Base-by-base conservation (phyloP, 2,329 filamentous ascomycete genomes). In the Penicillium italicum region DNA sequence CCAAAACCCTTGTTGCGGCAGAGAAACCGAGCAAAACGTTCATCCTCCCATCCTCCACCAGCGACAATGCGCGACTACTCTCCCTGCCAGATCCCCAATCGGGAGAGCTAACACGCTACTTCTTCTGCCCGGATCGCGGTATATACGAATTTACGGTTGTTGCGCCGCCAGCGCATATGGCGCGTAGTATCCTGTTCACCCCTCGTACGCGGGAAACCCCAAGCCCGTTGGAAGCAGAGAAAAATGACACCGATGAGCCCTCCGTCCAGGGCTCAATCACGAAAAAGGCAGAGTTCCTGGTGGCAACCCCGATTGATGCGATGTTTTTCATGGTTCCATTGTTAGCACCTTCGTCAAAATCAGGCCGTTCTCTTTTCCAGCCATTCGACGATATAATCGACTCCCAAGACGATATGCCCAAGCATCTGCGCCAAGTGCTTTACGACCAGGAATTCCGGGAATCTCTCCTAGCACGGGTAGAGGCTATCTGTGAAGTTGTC, bases 291-390 rank as follows among this genome's bases (percentile, higher is more conserved):
- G 85, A 91, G 57, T 76, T 97, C n/a, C 88, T 89, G 66, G 75
- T 97, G 56, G 90, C 93, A 9, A 96, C 94, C 1, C 83, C 85
- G 2, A 79, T 96, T 52, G 94, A 99, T 71, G 82, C 90, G 5
- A 69, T 97, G 3, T 97, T 97, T 75, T 79, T 97, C 48, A 70
- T 96, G 4, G 77, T 97, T 1, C 89, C 93, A 0, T 82, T 86
- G 4, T 80, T 97, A 1, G 75, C 78, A 1, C 72, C 83, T 37
- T 65, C 74, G 33, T 71, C 73, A 1, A 63, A 75, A 12, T 77
- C 78, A 43, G 78, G 66, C 45, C 31, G 67, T 73, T 47, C 71
- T 24, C 68, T 77, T 10, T 80, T 79, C 63, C 77, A 80, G 57
- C 76, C 78, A 7, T 61, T 79, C 12, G 78, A 80, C 56, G 78